Percentiles rank a stretch among this genome's conserved stretches.
phyloP scores from a whole-genome alignment of 2,329 filamentous ascomycete genomes.

The Neofusicoccum cordaticola region DNA sequence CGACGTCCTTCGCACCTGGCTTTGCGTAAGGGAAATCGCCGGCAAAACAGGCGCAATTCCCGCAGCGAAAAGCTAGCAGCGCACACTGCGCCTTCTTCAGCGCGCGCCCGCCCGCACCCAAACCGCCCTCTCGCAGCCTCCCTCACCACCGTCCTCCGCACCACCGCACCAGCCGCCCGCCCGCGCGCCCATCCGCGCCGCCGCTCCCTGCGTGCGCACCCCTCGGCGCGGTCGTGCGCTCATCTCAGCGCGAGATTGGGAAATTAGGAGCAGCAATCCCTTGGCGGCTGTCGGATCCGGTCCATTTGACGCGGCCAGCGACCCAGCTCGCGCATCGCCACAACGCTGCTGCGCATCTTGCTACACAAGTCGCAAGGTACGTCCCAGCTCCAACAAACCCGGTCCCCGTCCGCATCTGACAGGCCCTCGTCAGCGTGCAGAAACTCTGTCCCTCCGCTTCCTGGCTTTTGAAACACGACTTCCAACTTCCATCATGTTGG shows the following conservation, averaged over 20 bases:
- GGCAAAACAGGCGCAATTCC: slow-evolving; percentile 15
- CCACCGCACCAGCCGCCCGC: slow-evolving; percentile 1
- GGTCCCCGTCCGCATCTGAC: not conserved
- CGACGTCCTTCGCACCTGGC: not conserved
- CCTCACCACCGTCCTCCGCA: not conserved
- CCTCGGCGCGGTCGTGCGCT: not conserved
- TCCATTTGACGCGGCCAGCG: slow-evolving; percentile 17
- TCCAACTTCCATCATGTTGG: slow-evolving; percentile 31
- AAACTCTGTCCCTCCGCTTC: slow-evolving; percentile 21
- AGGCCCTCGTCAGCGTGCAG: not conserved
- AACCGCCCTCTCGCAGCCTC: not conserved
- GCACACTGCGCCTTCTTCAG: slow-evolving; percentile 6
- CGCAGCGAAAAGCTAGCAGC: slow-evolving; percentile 14
- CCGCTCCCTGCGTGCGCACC: slow-evolving; percentile 9
- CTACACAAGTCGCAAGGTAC: slow-evolving; percentile 33
- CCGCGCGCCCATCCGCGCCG: slow-evolving; percentile 11
- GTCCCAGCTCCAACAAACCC: slow-evolving; percentile 15
- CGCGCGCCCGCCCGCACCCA: not conserved
- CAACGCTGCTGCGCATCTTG: slow-evolving; percentile 30
- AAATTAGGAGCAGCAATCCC: not conserved
- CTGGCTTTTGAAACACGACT: slow-evolving; percentile 28
- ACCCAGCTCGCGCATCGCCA: slow-evolving; percentile 31
- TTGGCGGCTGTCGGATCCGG: slow-evolving; percentile 10
- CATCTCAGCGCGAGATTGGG: not conserved
- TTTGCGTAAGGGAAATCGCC: not conserved